A percentile compares a stretch with the other conserved stretches of the same genome.
Conservation (phyloP, 768 basidiomycete species). For the Pholiota conissans region DNA sequence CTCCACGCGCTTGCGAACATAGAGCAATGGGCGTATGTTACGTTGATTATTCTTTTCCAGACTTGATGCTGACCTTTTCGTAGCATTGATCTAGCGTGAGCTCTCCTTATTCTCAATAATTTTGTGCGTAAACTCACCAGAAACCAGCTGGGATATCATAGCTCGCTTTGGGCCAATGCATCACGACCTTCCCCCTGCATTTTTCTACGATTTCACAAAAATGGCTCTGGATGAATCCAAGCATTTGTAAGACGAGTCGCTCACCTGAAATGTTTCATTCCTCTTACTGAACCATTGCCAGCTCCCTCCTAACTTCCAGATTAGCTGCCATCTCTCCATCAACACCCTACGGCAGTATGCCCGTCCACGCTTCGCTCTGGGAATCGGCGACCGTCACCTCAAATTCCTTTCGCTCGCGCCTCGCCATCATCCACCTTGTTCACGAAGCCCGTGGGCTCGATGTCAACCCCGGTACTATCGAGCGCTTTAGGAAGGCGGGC, state of each 20-base stretch:
- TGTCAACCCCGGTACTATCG: constrained; percentile 81
- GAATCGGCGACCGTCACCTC: constrained; percentile 72
- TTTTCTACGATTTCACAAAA: constrained; percentile 81
- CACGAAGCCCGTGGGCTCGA: constrained; percentile 85
- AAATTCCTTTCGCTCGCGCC: constrained; percentile 63
- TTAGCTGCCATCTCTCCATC: constrained; percentile 60
- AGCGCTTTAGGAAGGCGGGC: constrained; percentile 64
- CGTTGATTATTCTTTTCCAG: not conserved
- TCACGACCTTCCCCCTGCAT: constrained; percentile 64
- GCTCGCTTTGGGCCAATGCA: constrained; percentile 68
- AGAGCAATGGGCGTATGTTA: constrained; percentile 84
- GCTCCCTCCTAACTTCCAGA: constrained; percentile 60
- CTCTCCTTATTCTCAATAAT: constrained; percentile 1
- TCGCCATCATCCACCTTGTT: constrained; percentile 84
- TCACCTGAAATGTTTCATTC: not conserved
- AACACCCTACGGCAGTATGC: constrained; percentile 71
- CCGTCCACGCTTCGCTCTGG: constrained; percentile 81
- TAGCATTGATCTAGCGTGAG: constrained; percentile 76
- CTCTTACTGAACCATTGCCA: constrained; percentile 12
- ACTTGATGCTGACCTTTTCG: not conserved
- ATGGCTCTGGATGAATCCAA: constrained; percentile 88
- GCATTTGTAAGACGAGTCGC: constrained; percentile 61
- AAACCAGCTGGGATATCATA: constrained; percentile 76
- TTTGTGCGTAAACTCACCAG: not conserved
- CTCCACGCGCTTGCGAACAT: constrained; percentile 83